A percentile compares a stretch with the other conserved stretches of the same genome.
phyloP scores from a whole-genome alignment of 345 rosid genomes.

The Noccaea bulbosa region DNA sequence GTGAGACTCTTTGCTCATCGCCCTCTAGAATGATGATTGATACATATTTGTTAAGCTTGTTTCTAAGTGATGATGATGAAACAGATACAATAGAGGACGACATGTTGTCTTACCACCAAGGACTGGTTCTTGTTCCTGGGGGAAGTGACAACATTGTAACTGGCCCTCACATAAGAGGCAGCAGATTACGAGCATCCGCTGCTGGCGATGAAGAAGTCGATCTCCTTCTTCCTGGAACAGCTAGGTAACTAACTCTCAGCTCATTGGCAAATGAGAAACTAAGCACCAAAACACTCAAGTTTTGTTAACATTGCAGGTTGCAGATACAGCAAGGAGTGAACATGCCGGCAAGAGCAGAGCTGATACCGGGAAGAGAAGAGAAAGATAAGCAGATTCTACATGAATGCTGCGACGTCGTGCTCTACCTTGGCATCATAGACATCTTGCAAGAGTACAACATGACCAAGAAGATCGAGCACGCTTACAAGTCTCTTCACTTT shows the following conservation, averaged over 20 bases:
- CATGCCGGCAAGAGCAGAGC: constrained; percentile 97
- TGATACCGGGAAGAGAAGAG: constrained; percentile 75
- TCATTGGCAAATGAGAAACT: not conserved
- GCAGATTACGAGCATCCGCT: constrained; percentile 80
- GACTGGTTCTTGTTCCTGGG: constrained; percentile 88
- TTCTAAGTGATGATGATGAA: constrained; percentile 10
- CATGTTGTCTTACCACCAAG: constrained; percentile 76
- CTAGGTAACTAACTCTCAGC: constrained; percentile 61
- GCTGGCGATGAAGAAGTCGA: constrained; percentile 94
- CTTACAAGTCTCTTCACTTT: constrained; percentile 89
- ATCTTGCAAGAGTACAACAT: constrained; percentile 92
- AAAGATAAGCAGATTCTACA: constrained; percentile 67
- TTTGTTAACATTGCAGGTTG: constrained; percentile 50
- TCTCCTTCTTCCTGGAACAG: constrained; percentile 98
- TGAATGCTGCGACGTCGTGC: constrained; percentile 79
- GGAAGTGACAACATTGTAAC: constrained; percentile 77
- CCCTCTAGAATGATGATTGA: not conserved
- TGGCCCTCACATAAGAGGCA: constrained; percentile 91
- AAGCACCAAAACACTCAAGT: not conserved
- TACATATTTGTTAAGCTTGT: not conserved
- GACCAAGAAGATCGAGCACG: constrained; percentile 88
- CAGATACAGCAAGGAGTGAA: constrained; percentile 97
- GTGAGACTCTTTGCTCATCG: constrained; percentile 41
- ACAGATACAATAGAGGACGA: constrained; percentile 79
- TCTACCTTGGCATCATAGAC: constrained; percentile 91